Base-by-base conservation (phyloP, 1,139 yeast species). In the Suhomyces terraborum region DNA sequence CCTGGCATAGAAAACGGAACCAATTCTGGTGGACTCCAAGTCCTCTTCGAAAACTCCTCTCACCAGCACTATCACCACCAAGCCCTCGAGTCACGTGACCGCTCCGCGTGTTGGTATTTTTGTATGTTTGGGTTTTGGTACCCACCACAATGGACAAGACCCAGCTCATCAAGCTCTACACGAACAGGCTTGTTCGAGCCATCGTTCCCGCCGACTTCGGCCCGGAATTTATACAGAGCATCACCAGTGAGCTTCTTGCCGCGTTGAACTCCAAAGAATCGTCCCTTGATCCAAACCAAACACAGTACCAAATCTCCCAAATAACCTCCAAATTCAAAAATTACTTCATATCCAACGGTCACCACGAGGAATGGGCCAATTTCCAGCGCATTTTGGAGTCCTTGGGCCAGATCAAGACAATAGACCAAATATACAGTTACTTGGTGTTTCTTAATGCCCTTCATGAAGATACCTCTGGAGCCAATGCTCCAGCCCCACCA, bases 161-260 rank as follows among this genome's bases (percentile, higher is more conserved):
- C 38, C 75, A 69, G 46, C 55, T 69, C 36, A 56, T 68, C 19
- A 59, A 54, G 50, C 53, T 68, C 14, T 71, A 73, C 45, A 50
- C 67, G 27, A 62, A 61, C 29, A 55, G 77, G 23, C 56, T 73
- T 29, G 75, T 70, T 33, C 61, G 59, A 41, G 57, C 73, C 9
- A 51, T 72, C 26, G 61, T 71, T 0, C 78, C 79, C 3, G 33
- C 53, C 1, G 75, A 67, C 31, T 59, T 69, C 38, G 75, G 75
- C 0, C 63, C 64, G 2, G 74, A 67, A 29, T 71, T 66, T 43
- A 53, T 57, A 2, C 66, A 67, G 36, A 62, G 68, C 27, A 53
- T 71, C n/a, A 54, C 64, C 20, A 54, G 48, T 37, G 75, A 69
- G 24, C 45, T 69, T 22, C 50, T 54, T 39, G 40, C 46, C 9